Evolutionary conservation across 257 asterid genomes (phyloP), one percentile per base, ranked within the genome.

Genomic region (Forsythia suspensa): DNA sequence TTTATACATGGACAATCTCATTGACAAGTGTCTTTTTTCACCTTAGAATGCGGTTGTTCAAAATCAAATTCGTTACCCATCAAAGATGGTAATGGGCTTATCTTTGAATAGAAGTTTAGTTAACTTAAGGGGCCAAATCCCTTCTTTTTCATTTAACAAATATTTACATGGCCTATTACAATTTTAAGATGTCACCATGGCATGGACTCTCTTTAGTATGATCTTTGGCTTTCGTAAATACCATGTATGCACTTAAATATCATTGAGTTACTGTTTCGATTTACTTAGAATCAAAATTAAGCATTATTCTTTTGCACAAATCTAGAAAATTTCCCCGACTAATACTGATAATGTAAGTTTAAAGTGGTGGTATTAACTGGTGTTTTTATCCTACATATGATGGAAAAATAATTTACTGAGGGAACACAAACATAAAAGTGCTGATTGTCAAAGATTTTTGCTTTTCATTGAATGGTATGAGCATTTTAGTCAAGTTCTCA

Each of bases 91-190:
- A 34, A 9, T 81, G 72, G 71, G 41, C 51, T 72, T 24, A 4
- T 66, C 72, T 71, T 39, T 37, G 72, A 72, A 41, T 59, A n/a
- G 63, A 68, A 68, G 12, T 41, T 43, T 70, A 63, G 73, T 65
- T 66, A 61, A 43, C 15, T 59, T 74, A 24, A 72, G 9, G 8
- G 52, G 57, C 52, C 11, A 12, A 40, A 20, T 15, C 34, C 8
- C 51, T 9, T 3, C 5, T 43, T 61, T 40, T 75, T 57, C 24
- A 3, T 51, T 73, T 73, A 8, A 16, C 37, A 7, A 5, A 36
- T 24, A 73, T 5, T 29, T 73, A 40, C 69, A 4, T 61, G 55
- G 41, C 38, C 75, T 75, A 42, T 75, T 15, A 18, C 63, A 18
- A 2, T n/a, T 52, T 52, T 52, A n/a, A 52, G 48, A 52, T 16